phyloP scores from a whole-genome alignment of 2,329 filamentous ascomycete species.

The Metarhizium rileyi region DNA sequence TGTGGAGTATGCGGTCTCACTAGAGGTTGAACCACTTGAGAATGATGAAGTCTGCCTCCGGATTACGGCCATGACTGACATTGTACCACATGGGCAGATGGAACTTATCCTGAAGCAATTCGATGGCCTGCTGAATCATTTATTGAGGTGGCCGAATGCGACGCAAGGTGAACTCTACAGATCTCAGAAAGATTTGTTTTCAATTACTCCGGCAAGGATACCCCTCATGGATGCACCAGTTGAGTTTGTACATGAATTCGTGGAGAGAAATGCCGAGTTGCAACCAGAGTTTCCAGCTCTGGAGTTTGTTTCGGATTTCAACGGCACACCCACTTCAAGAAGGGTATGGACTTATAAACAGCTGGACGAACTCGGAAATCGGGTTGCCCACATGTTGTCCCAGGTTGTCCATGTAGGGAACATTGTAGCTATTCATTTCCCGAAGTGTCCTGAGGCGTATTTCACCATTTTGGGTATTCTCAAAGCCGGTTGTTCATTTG shows the following conservation, averaged over 20 bases:
- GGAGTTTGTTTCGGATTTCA: slow-evolving; percentile 59
- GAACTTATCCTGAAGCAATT: slow-evolving; percentile 59
- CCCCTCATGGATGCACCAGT: slow-evolving; percentile 47
- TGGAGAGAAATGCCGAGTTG: slow-evolving; percentile 51
- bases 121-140: slow-evolving; percentile 52
- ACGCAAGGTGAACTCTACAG: slow-evolving; percentile 28
- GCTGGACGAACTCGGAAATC: slow-evolving; percentile 61
- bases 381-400: slow-evolving; percentile 56
- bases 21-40: slow-evolving; percentile 59
- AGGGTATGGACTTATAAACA: slow-evolving; percentile 65
- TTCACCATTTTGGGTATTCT: slow-evolving; percentile 74
- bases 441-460: slow-evolving; percentile 77
- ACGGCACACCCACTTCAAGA: slow-evolving; percentile 33
- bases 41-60: slow-evolving; percentile 46
- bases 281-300: slow-evolving; percentile 57
- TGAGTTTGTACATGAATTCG: slow-evolving; percentile 63
- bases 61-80: slow-evolving; percentile 53
- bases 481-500: slow-evolving; percentile 72
- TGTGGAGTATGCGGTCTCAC: slow-evolving; percentile 69
- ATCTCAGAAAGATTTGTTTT: slow-evolving; percentile 38
- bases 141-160: slow-evolving; percentile 40
- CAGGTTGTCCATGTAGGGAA: slow-evolving; percentile 40
- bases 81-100: slow-evolving; percentile 62
- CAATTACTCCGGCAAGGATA: slow-evolving; percentile 54
- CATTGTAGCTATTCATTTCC: slow-evolving; percentile 69